A percentile compares a stretch with the other conserved stretches of the same genome.
phyloP scores from a whole-genome alignment of 1,139 yeast genomes.

The Sugiyamaella novakii region DNA sequence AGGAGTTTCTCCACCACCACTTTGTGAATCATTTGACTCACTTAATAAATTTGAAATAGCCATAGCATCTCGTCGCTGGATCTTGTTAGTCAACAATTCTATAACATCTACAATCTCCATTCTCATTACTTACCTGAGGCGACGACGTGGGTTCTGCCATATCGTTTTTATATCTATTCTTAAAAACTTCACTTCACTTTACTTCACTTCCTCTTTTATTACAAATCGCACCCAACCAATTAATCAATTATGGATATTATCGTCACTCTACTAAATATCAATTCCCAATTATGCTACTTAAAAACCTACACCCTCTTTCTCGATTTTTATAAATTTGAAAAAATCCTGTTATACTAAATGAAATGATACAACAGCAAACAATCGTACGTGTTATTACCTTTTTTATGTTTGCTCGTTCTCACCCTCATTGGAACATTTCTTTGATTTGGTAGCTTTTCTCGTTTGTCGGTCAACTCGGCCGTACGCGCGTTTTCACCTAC shows the following conservation, averaged over 20 bases:
- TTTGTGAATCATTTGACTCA: constrained; percentile 5
- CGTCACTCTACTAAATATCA: too few relatives aligned
- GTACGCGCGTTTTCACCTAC: constrained; percentile 14
- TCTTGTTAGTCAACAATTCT: too few relatives aligned
- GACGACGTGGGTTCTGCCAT: constrained; percentile 15
- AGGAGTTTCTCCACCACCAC: not conserved
- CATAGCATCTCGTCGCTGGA: constrained; percentile 24
- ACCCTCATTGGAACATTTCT: constrained; percentile 7
- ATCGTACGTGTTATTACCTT: too few relatives aligned
- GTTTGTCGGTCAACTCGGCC: constrained; percentile 16
- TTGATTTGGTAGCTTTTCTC: constrained; percentile 1
- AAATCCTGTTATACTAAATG: too few relatives aligned
- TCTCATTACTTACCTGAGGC: constrained; percentile 15
- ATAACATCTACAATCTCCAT: not conserved
- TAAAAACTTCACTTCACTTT: too few relatives aligned
- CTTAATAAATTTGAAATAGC: constrained; percentile 20
- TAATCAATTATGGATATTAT: too few relatives aligned
- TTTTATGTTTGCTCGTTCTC: not conserved
- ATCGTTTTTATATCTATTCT: not conserved
- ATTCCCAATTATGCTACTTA: too few relatives aligned
- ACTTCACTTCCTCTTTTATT: constrained; percentile 2
- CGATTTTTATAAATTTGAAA: too few relatives aligned
- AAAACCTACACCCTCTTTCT: too few relatives aligned
- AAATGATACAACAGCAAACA: too few relatives aligned
- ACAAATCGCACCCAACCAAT: too few relatives aligned